These are phyloP conservation scores for Calocera cornea DNA, from an alignment of 768 basidiomycete species.

Conservation along the genomic window DNA sequence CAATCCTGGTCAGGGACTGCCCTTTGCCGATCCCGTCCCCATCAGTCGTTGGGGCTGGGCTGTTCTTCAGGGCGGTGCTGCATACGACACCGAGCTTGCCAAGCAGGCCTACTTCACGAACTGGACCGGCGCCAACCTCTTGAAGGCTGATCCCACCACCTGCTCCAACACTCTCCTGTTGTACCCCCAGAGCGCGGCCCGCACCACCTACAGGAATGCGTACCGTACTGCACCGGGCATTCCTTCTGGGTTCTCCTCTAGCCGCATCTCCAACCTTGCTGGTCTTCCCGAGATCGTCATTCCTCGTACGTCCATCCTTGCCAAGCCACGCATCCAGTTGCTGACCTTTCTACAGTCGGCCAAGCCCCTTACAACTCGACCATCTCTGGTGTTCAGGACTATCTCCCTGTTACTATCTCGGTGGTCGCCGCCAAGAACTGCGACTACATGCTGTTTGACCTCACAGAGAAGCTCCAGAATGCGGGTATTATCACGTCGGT, in stretches of 20 bases:
- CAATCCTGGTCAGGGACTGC: conserved; percentile 16
- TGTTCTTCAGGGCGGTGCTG: conserved; percentile 10
- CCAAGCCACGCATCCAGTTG: no score
- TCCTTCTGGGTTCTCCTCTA: conserved; percentile 9
- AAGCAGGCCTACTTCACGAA: conserved; percentile 17
- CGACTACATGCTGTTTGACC: conserved; percentile 20
- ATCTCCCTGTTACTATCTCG: conserved; percentile 19
- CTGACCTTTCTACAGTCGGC: conserved; percentile 13
- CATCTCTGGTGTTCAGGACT: conserved; percentile 17
- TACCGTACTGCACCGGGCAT: conserved; percentile 11
- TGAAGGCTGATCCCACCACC: conserved; percentile 14
- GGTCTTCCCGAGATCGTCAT: conserved; percentile 18
- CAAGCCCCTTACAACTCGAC: conserved; percentile 19
- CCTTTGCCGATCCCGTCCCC: conserved; percentile 17
- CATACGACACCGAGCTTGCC: conserved; percentile 11
- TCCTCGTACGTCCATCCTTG: not conserved
- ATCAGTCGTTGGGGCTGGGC: conserved; percentile 16
- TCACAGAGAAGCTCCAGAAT: conserved; percentile 18
- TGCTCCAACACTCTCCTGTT: conserved; percentile 18
- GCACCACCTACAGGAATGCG: conserved; percentile 12
- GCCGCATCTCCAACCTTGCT: conserved; percentile 9
- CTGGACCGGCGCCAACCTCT: conserved; percentile 13
- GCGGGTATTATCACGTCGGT: conserved; percentile 3
- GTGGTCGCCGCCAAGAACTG: conserved; percentile 19
- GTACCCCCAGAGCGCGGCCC: conserved; percentile 11